Percentiles rank a stretch among this genome's conserved stretches.
phyloP scores from a whole-genome alignment of 768 basidiomycete genomes.

The Leccinum truebloodii region DNA sequence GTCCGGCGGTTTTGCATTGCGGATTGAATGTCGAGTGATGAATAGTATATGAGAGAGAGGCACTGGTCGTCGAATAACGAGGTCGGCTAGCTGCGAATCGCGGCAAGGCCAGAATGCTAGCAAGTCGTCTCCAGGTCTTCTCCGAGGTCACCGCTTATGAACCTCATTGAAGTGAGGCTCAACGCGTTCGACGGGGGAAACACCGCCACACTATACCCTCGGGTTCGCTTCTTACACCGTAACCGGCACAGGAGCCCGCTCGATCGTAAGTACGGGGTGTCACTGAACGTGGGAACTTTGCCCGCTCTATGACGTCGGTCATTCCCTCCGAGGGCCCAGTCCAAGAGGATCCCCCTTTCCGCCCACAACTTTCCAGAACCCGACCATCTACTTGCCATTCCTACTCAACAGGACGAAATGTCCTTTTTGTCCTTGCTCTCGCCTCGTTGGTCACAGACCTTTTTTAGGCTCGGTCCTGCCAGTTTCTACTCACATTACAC shows the following conservation, averaged over 20 bases:
- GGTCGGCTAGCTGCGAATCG: too few relatives aligned
- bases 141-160: too few relatives aligned
- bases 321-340: not conserved
- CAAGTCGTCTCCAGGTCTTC: constrained; percentile 6
- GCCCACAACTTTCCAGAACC: not conserved
- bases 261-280: not conserved
- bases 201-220: constrained; percentile 8
- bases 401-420: not conserved
- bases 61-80: not conserved
- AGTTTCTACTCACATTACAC: not conserved
- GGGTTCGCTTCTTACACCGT: not conserved
- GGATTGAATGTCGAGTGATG: constrained; percentile 6
- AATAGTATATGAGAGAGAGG: constrained; percentile 3
- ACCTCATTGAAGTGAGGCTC: too few relatives aligned
- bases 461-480: not conserved
- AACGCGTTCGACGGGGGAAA: not conserved
- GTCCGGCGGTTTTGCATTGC: constrained; percentile 29
- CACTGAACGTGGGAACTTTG: not conserved
- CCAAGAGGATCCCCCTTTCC: not conserved
- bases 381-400: too few relatives aligned
- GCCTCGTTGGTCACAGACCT: not conserved
- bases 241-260: constrained; percentile 7
- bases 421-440: not conserved
- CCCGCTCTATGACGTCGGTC: not conserved
- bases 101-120: not conserved